Evolutionary conservation across 768 basidiomycete species (phyloP), one percentile per base, ranked within the genome.

Genomic region (Boletus tomentosulus): DNA sequence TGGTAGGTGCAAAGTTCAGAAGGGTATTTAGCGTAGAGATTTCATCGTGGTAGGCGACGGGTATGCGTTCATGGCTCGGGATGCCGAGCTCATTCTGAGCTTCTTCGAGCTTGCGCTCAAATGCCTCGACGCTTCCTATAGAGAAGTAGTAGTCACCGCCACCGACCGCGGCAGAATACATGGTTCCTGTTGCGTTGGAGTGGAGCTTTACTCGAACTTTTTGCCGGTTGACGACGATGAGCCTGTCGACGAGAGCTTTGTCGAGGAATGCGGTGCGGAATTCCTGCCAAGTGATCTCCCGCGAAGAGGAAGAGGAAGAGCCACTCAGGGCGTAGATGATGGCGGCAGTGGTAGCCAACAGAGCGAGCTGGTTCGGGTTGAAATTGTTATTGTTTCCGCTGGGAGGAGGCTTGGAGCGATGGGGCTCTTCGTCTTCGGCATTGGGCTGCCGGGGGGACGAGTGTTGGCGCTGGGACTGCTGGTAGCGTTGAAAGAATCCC

Each of bases 261-360:
- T 96, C 89, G 44, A 99, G 86, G 77, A 99, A 92, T 10, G 93
- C 92, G 43, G 92, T 95, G 49, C 94, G 85, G 77, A 99, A 99
- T 72, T 98, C 97, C 73, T 98, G 95, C 96, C 97, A 99, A 58
- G 97, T 99, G 61, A 99, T 98, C 74, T 99, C 97, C 55, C 89
- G 83, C 1, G 87, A 83, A 25, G 74, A 72, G 0, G 73, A 68
- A 4, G 79, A 73, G 0, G 75, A 70, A 37, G 74, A 76, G 28
- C 67, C 66, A 12, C 84, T 79, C 53, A 82, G 76, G 13, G 81
- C 80, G 61, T 86, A 89, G 13, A 87, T 75, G 61, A 87, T 78
- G 63, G 84, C 86, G 22, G 82, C 80, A 30, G 74, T 67, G 13
- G 83, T 77, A 27, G 81, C 79, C 49, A 85, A 74, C 51, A 87